Base-by-base conservation (phyloP, 306 rosid species). In the Medicago lupulina region DNA sequence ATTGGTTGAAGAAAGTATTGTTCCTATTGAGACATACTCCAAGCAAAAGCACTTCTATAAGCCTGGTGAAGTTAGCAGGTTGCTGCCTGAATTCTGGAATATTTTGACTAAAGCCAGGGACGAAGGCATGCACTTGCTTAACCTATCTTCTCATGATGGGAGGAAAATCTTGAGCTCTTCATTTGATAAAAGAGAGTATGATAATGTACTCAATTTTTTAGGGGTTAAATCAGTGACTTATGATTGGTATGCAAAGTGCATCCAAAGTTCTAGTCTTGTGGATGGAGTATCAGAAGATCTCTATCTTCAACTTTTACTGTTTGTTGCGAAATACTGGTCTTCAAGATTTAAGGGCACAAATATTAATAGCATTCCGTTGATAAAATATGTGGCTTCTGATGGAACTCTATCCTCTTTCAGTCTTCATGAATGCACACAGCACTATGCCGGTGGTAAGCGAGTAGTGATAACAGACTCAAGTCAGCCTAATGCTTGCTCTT, bases 181-280 rank as follows among this genome's bases (percentile, higher is more conserved):
- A 1, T 81, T 92, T 36, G 98, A 92, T 65, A 43, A 5, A 9
- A 9, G 6, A 11, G 77, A 82, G 74, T 90, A 80, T 34, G 83
- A 84, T 77, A 10, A 58, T 9, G 63, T 87, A 36, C 86, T 90
- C 16, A 57, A 31, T 28, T 90, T 87, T 79, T 79, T 92, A 58
- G 90, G 69, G 49, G 86, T 92, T 28, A 19, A 86, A n/a, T 57
- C 9, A 0, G 94, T 90, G 7, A 23, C 44, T 18, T 65, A n/a
- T 40, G 89, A 83, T 36, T 92, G 94, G 98, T 92, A 88, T 77
- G 88, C 82, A 8, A 90, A 85, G 85, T 92, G 92, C 86, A 79
- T 92, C 14, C 86, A 76, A 83, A 83, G 94, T 65, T 76, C 87
- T 19, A 66, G 80, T 74, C 85, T 92, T 38, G 92, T 86, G 34